phyloP scores from a whole-genome alignment of 805 yeast species.

The Myxozyma sirexii region DNA sequence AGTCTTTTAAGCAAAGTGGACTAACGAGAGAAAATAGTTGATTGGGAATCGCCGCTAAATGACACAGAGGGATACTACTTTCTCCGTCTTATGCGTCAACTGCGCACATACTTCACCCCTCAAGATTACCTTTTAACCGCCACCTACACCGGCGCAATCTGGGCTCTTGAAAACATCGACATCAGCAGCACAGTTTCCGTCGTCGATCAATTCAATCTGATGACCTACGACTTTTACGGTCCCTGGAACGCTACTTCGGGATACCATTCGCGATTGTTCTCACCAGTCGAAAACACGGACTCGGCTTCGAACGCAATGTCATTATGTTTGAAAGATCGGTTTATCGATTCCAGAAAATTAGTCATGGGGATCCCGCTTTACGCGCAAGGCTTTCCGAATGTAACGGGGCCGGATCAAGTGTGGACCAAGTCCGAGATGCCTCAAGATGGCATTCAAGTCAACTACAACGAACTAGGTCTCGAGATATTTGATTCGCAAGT shows the following conservation, averaged over 20 bases:
- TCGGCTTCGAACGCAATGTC: conserved; percentile 46
- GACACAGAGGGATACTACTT: conserved; percentile 51
- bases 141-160: conserved; percentile 21
- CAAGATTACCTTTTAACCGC: conserved; percentile 18
- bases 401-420: conserved; percentile 50
- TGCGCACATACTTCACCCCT: conserved; percentile 41
- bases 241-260: conserved; percentile 66
- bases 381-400: conserved; percentile 60
- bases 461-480: conserved; percentile 56
- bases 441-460: conserved; percentile 52
- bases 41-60: conserved; percentile 83
- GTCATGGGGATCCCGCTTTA: conserved; percentile 85
- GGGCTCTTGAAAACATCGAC: conserved; percentile 25
- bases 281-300: conserved; percentile 47
- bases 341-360: conserved; percentile 53
- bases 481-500: conserved; percentile 40
- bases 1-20: background rate
- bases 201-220: conserved; percentile 53
- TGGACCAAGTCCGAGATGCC: conserved; percentile 47
- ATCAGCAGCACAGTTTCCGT: background rate
- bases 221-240: conserved; percentile 89
- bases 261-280: conserved; percentile 68
- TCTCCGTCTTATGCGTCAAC: conserved; percentile 47
- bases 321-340: conserved; percentile 43
- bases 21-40: conserved; percentile 47